Evolutionary conservation across 495 filamentous ascomycete species (phyloP), one percentile per base, ranked within the genome.

Genomic region (Xylaria scruposa): DNA sequence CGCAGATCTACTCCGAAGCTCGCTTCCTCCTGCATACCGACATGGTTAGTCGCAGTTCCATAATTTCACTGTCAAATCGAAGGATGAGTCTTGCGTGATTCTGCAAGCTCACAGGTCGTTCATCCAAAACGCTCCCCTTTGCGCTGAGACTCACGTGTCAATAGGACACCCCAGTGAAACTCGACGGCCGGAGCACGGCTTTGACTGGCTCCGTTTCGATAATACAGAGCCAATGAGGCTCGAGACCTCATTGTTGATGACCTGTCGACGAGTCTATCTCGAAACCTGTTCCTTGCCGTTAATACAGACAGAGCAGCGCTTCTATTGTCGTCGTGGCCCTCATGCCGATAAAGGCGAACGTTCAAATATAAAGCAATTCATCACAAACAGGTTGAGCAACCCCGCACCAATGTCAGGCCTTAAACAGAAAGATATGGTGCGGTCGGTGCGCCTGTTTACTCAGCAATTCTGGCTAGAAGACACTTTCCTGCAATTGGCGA

Each of bases 401-500:
- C 59, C 68, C 13, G 4, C 53, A 5, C 68, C 58, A 19, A 17
- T 51, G 9, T 10, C 56, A 5, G 68, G 58, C 60, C 19, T 44
- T 15, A 2, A 26, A 12, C 68, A 67, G 47, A 31, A 70, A 29
- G 42, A 70, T 13, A 61, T 72, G 6, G 75, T 75, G 21, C 72
- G 66, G 31, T 69, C 74, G 10, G 44, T 63, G 2, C 76, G 73
- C 62, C 56, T 78, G 3, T 76, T 75, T 38, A 73, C 69, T 15
- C 75, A 76, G 44, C 63, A 73, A 40, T 75, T 49, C 66, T 78
- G 77, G 75, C 75, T 78, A 3, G 77, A 78, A 64, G 44, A 67
- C 21, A 24, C 10, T 13, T 78, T 78, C n/a, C 36, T 40, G 1
- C 6, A 31, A 0, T 26, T 77, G 9, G 70, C 64, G 40, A 31